Base-by-base conservation (phyloP, 768 basidiomycete species). In the Mycena kentingensis region DNA sequence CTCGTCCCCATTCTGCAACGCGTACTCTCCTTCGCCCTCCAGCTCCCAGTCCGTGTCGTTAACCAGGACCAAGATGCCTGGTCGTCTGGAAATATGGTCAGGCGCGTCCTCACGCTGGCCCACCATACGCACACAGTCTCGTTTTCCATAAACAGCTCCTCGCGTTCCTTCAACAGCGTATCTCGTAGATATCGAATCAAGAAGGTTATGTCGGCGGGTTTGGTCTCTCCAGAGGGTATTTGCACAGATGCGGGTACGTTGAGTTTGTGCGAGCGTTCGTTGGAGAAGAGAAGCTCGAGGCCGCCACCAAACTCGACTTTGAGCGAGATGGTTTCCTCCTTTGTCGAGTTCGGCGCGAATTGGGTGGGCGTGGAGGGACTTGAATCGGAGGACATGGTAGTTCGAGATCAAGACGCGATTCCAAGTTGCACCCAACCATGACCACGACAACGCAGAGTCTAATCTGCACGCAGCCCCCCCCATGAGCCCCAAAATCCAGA, bases 1-100 rank as follows among this genome's bases (percentile, higher is more conserved):
- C 72, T 95, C 91, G 66, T 99, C 97, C 0, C 81, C 77, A 27
- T 84, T 73, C 66, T 88, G 73, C 51, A 98, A 71, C 56, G 72
- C 75, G 66, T 96, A 97, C 5, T 89, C 86, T 19, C 91, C 86
- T 67, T 98, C 96, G 28, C 93, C 93, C 67, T 98, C 96, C 5
- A 98, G 76, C 69, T 98, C 95, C 96, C 96, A 98, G 63, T 98
- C 96, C 1, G 91, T 91, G 62, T 96, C 91, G 64, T 98, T 98
- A 48, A 99, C 83, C n/a, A 99, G 77, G 3, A 98, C 96, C 3
- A 99, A 76, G 31, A 99, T 97, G 0, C 97, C 97, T 0, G 97
- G 97, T 8, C 97, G 93, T 32, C 97, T 96, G 63, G 1, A 27
- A 32, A 11, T n/a, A 43, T 19, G 28, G 12, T 24, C 15, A n/a